These are phyloP conservation scores for Scleroderma bovista DNA, from an alignment of 768 basidiomycete species.

Conservation along the genomic window DNA sequence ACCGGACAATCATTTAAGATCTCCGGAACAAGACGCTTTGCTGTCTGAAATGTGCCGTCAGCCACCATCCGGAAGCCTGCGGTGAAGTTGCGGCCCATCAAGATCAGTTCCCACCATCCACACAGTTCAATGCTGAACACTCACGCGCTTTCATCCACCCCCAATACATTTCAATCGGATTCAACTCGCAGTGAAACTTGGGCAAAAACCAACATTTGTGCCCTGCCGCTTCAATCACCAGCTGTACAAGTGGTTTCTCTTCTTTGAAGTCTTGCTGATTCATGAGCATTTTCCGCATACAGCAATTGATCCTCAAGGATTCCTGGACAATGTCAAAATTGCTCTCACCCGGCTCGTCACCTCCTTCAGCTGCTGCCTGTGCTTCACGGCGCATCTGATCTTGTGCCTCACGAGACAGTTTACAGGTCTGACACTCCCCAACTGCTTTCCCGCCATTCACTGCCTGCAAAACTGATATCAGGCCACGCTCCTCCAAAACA, in stretches of 20 bases:
- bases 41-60: conserved; percentile 20
- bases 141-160: conserved; percentile 5
- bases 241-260: conserved; percentile 17
- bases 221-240: conserved; percentile 15
- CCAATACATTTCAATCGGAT: conserved; percentile 9
- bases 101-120: not conserved
- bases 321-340: not conserved
- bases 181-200: conserved; percentile 14
- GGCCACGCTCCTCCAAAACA: not conserved
- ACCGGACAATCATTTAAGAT: conserved; percentile 12
- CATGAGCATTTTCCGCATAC: conserved; percentile 15
- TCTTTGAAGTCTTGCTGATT: conserved; percentile 14
- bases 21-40: conserved; percentile 18
- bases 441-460: conserved; percentile 1
- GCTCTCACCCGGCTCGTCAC: not conserved
- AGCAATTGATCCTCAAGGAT: conserved; percentile 6
- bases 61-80: conserved; percentile 16
- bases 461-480: not conserved
- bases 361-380: not conserved
- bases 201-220: conserved; percentile 10
- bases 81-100: not conserved
- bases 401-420: not conserved
- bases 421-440: conserved; percentile 1
- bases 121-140: not conserved
- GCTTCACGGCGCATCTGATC: not conserved